Conservation (phyloP, 108 stramenopile genomes). For the Mayamaea pseudoterrestris region DNA sequence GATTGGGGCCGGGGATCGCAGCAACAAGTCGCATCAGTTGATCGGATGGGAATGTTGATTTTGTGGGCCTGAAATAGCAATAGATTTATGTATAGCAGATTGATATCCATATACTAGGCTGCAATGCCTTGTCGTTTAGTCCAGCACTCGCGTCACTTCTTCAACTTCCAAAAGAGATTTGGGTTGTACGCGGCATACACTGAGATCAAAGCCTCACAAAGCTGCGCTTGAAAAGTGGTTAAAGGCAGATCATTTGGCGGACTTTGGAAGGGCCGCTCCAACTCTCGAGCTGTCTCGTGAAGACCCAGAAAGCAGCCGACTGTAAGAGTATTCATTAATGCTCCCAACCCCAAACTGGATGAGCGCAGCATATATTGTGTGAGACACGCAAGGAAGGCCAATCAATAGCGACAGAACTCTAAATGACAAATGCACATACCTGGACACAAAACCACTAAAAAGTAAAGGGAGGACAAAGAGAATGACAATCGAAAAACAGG, state of each 20-base stretch:
- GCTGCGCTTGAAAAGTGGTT: slow-evolving; percentile 69
- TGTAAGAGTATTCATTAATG: slow-evolving; percentile 51
- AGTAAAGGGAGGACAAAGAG: slow-evolving; percentile 38
- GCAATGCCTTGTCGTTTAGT: too few relatives aligned
- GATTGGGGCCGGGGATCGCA: slow-evolving; percentile 64
- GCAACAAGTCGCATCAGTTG: slow-evolving; percentile 69
- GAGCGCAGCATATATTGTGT: too few relatives aligned
- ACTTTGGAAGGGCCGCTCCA: slow-evolving; percentile 65
- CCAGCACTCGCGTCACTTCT: slow-evolving; percentile 3
- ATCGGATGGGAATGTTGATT: slow-evolving; percentile 56
- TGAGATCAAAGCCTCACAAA: slow-evolving; percentile 52
- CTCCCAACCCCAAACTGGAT: too few relatives aligned
- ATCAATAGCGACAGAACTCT: too few relatives aligned
- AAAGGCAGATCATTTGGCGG: slow-evolving; percentile 72
- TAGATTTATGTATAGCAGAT: too few relatives aligned
- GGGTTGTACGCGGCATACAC: slow-evolving; percentile 70
- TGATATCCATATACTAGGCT: too few relatives aligned
- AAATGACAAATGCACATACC: slow-evolving; percentile 20
- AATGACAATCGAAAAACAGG: slow-evolving; percentile 26
- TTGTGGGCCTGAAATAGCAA: slow-evolving; percentile 76
- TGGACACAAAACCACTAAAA: slow-evolving; percentile 43
- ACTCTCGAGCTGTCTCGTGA: slow-evolving; percentile 50
- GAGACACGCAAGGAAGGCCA: too few relatives aligned
- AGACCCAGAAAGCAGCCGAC: slow-evolving; percentile 49
- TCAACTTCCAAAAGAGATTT: slow-evolving; percentile 48